phyloP scores from a whole-genome alignment of 441 rosid genomes.

The Pelargonium myrrhifolium region DNA sequence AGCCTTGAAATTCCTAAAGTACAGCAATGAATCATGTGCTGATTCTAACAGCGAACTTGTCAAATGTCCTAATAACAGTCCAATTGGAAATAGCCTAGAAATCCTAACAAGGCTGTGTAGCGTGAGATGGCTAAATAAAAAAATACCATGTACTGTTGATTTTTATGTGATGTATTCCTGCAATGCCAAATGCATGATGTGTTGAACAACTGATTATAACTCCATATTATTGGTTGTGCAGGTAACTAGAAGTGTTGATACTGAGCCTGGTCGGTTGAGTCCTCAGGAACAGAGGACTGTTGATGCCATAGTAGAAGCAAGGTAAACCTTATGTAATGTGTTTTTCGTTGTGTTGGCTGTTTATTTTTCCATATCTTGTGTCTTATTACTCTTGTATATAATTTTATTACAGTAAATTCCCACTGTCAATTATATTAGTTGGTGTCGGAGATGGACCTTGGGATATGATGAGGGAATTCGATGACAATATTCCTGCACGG shows the following conservation, averaged over 20 bases:
- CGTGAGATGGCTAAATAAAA: no score
- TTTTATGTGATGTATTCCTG: neutral
- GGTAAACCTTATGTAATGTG: slow-evolving; percentile 33
- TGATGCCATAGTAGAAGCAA: slow-evolving; percentile 84
- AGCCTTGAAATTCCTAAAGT: no score
- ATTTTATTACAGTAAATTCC: slow-evolving; percentile 53
- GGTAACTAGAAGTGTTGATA: slow-evolving; percentile 93
- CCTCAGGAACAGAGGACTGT: slow-evolving; percentile 81
- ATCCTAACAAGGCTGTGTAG: no score
- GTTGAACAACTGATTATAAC: neutral
- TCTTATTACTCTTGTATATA: slow-evolving; percentile 18
- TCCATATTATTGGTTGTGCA: slow-evolving; percentile 22
- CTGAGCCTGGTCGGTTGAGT: slow-evolving; percentile 54
- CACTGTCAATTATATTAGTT: slow-evolving; percentile 84
- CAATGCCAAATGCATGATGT: neutral
- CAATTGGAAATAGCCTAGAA: no score
- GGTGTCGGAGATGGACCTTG: slow-evolving; percentile 99
- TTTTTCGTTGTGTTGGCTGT: slow-evolving; percentile 2
- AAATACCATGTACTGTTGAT: neutral
- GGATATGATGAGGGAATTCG: slow-evolving; percentile 95
- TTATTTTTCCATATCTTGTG: slow-evolving; percentile 16
- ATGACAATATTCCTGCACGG: slow-evolving; percentile 85
- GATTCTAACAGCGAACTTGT: no score
- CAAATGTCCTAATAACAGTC: no score
- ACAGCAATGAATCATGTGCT: no score